A percentile compares a stretch with the other conserved stretches of the same genome.
Conservation (phyloP, 352 stramenopile genomes). For the Pythium dissimile region DNA sequence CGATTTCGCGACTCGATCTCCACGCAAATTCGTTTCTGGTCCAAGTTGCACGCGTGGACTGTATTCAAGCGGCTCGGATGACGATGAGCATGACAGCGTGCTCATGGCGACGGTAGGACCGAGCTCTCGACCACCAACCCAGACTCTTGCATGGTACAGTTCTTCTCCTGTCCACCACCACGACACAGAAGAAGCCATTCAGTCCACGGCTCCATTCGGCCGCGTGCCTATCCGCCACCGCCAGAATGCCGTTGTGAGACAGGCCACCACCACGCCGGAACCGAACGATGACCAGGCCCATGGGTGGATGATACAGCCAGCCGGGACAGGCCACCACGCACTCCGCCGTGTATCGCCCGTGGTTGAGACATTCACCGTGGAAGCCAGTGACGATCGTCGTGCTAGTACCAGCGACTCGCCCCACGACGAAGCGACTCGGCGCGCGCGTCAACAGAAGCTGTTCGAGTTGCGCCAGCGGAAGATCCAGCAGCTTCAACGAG, state of each 20-base stretch:
- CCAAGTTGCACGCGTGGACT: too few species aligned
- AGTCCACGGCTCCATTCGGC: conserved; percentile 1
- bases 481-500: conserved; percentile 55
- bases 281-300: conserved; percentile 2
- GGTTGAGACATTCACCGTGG: not conserved
- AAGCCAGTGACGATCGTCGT: too few species aligned
- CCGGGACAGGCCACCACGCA: too few species aligned
- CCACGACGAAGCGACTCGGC: conserved; percentile 1
- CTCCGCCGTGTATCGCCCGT: too few species aligned
- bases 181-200: too few species aligned
- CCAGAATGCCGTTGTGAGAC: not conserved
- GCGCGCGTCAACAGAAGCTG: conserved; percentile 30
- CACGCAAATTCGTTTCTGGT: too few species aligned
- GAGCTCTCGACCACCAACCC: too few species aligned
- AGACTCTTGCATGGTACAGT: too few species aligned
- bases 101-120: conserved; percentile 10
- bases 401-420: conserved; percentile 4
- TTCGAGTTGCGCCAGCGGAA: conserved; percentile 57
- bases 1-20: too few species aligned
- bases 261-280: not conserved
- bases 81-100: conserved; percentile 10
- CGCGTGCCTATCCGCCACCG: conserved; percentile 36
- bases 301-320: too few species aligned
- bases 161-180: not conserved
- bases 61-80: too few species aligned